Evolutionary conservation across 208 protist genomes (phyloP).

Genomic region (Crithidia bombi): DNA sequence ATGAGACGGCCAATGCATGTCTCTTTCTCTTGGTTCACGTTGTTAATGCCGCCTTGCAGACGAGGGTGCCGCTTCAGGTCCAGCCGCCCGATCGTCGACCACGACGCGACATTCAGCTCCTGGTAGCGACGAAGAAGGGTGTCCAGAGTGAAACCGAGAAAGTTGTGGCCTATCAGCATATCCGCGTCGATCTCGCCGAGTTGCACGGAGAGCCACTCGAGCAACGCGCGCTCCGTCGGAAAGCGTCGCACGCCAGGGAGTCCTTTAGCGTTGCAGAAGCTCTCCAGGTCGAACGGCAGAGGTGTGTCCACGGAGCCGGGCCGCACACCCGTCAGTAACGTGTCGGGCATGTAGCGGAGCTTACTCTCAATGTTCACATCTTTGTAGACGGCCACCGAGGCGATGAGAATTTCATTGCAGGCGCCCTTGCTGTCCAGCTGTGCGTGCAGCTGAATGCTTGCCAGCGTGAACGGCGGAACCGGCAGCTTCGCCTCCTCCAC

Average conservation of each 20-base stretch:
- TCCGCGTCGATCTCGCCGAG: slow-evolving; percentile 94
- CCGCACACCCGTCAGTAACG: slow-evolving; percentile 67
- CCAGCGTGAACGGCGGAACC: slow-evolving; percentile 85
- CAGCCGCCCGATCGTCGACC: slow-evolving; percentile 92
- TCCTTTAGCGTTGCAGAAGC: slow-evolving; percentile 70
- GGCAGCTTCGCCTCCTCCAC: slow-evolving; percentile 60
- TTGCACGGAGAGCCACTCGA: slow-evolving; percentile 79
- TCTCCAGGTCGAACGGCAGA: slow-evolving; percentile 85
- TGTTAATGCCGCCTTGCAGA: slow-evolving; percentile 23
- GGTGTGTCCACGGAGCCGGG: slow-evolving; percentile 36
- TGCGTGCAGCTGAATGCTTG: slow-evolving; percentile 91
- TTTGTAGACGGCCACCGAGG: slow-evolving; percentile 81
- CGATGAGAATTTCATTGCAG: slow-evolving; percentile 92
- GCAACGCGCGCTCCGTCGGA: slow-evolving; percentile 78
- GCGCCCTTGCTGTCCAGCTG: slow-evolving; percentile 74
- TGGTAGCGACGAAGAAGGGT: slow-evolving; percentile 95
- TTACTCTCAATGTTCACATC: slow-evolving; percentile 78
- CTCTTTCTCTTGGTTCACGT: slow-evolving; percentile 73
- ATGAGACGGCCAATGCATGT: slow-evolving; percentile 94
- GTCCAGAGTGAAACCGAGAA: slow-evolving; percentile 97
- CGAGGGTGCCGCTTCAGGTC: slow-evolving; percentile 84
- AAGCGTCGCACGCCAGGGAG: slow-evolving; percentile 59
- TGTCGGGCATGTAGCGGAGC: slow-evolving; percentile 42
- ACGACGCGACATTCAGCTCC: slow-evolving; percentile 84
- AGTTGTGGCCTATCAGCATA: slow-evolving; percentile 97